Base-by-base conservation (phyloP, 2,329 filamentous ascomycete genomes). In the Lachnellula hyalina region DNA sequence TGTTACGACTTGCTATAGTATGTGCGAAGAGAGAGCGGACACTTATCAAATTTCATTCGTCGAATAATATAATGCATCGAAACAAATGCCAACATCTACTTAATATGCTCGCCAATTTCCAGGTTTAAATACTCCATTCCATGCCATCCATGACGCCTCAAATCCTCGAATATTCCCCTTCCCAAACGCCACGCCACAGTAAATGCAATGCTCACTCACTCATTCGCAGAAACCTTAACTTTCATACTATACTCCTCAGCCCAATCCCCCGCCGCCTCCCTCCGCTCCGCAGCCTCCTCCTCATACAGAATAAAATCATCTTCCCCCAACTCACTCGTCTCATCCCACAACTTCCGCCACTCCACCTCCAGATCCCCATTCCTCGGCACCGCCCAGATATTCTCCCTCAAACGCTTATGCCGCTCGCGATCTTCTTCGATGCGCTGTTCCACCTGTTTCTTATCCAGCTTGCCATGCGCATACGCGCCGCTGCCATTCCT, bases 361-460 rank as follows among this genome's bases (percentile, higher is more conserved):
- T 97, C 93, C 36, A 49, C 61, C 72, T 97, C 93, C 36, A 49
- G 59, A 49, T 67, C 65, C 17, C 59, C 59, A 7, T 85, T 81
- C 25, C 81, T 77, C 32, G 83, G 83, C 2, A 96, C 85, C 0
- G 91, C 90, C 94, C 95, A 99, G 59, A 96, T 95, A 65, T 86
- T 91, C 74, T 99, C 94, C 21, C 94, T 77, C 66, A 93, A 76
- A 44, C 93, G 78, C 77, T 99, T 99, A 72, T 99, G 95, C 44
- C 94, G 78, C 71, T 99, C 94, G 3, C 94, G 79, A 71, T 99
- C 94, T 73, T 99, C 95, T 65, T 99, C 95, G 60, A 99, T 96
- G 41, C 94, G 80, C 75, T 97, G 92, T 73, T 97, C 92, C 51
- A 96, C 89, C 73, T 96, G 89, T 53, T 87, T 82, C 73, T 93